phyloP scores from a whole-genome alignment of 768 basidiomycete species.

The Rhizopogon salebrosus region DNA sequence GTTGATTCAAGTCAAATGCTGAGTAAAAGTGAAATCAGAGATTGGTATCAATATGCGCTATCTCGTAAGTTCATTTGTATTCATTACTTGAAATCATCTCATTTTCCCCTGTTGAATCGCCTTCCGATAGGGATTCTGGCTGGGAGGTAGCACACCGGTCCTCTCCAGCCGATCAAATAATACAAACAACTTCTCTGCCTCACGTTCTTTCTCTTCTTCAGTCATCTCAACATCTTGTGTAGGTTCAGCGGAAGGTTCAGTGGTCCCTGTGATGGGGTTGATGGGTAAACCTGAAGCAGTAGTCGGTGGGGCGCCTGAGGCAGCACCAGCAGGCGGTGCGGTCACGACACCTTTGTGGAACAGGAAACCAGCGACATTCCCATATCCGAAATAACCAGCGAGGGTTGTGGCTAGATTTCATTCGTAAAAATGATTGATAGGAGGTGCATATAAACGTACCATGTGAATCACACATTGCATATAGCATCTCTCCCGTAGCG shows the following conservation, averaged over 20 bases:
- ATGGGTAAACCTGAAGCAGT: constrained; percentile 42
- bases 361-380: constrained; percentile 91
- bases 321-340: constrained; percentile 38
- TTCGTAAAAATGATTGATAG: not conserved
- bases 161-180: constrained; percentile 87
- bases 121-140: constrained; percentile 68
- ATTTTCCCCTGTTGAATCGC: constrained; percentile 41
- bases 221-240: constrained; percentile 63
- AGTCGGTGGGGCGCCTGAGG: constrained; percentile 29
- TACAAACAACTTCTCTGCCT: constrained; percentile 88
- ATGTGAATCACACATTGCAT: constrained; percentile 75
- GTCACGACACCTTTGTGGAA: constrained; percentile 84
- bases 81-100: not conserved
- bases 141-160: constrained; percentile 60
- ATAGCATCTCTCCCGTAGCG: constrained; percentile 84
- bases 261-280: constrained; percentile 86
- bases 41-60: not conserved
- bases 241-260: constrained; percentile 33
- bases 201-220: constrained; percentile 90
- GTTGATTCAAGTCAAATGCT: not conserved
- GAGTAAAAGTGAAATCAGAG: not conserved
- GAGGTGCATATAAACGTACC: constrained; percentile 30
- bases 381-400: constrained; percentile 84
- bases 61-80: no score
- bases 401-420: constrained; percentile 53